Evolutionary conservation across 2,329 filamentous ascomycete species (phyloP), one percentile per base, ranked within the genome.

Genomic region (Ceratocystis eucalypticola): DNA sequence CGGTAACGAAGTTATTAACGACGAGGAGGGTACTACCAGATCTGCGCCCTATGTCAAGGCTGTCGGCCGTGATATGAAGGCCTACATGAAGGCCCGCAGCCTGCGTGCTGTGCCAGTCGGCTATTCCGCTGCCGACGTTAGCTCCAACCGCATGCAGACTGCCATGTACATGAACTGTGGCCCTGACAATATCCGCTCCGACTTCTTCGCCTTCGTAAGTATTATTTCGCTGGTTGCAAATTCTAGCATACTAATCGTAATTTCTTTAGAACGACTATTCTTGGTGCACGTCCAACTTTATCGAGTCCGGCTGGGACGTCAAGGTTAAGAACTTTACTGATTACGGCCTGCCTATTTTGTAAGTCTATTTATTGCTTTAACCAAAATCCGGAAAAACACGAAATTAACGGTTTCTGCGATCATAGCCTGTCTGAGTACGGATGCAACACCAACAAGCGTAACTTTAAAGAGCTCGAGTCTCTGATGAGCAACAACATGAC

Each of bases 141-240:
- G 88, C 68, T 82, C 85, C 73, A 96, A 95, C 80, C 89, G 91
- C 72, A 84, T 88, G 78, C 84, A 96, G 78, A 91, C 91, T 75
- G 91, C 92, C 61, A 74, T 86, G 65, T 96, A 95, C 82, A 91
- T 96, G 86, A 96, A 96, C 83, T 96, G 92, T 74, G 92, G 92
- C 69, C 79, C 84, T 65, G 89, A 93, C 62, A 87, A 92, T 70
- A 85, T 88, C 78, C 87, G 92, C 71, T 89, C 87, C 71, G 91
- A 96, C 77, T 93, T 93, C 79, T 93, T 91, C 73, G 88, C 87
- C 68, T 91, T 92, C 78, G 69, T 69, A 68, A 62, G 69, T 68
- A 15, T 7, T 15, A 28, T 64, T 20, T 28, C 4, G 37, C 12
- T 41, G 37, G 37, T 41, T 41, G 37, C 12, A 41, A 41, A 5